A percentile compares a stretch with the other conserved stretches of the same genome.
phyloP scores from a whole-genome alignment of 257 asterid species.

The Cinchona pubescens region DNA sequence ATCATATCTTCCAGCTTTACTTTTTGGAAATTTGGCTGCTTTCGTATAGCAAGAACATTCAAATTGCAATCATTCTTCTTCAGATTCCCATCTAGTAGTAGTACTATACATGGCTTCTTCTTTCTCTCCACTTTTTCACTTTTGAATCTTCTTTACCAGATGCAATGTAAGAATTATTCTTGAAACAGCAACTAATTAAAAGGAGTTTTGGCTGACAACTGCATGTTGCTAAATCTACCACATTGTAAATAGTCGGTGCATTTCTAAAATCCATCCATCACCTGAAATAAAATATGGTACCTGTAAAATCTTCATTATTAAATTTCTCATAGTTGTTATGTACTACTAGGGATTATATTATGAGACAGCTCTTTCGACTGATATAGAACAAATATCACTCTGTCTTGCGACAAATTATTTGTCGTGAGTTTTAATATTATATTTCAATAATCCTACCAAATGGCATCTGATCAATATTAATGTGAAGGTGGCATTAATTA shows the following conservation, averaged over 20 bases:
- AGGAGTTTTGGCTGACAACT: too few relatives aligned
- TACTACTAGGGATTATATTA: too few relatives aligned
- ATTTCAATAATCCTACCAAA: too few relatives aligned
- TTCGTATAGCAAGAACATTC: constrained; percentile 1
- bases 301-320: too few relatives aligned
- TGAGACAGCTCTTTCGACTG: too few relatives aligned
- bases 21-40: background rate
- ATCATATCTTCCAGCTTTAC: background rate
- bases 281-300: background rate
- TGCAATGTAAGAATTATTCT: background rate
- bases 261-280: background rate
- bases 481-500: background rate
- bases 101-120: background rate
- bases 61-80: constrained; percentile 3
- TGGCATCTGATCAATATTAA: background rate
- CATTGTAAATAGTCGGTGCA: too few relatives aligned
- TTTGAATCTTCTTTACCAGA: background rate
- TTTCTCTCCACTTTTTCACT: background rate
- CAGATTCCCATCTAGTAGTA: background rate
- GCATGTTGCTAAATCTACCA: too few relatives aligned
- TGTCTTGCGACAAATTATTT: background rate
- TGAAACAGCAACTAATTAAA: background rate
- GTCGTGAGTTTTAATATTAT: background rate
- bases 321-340: too few relatives aligned
- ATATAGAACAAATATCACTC: too few relatives aligned